Percentiles rank a stretch among this genome's conserved stretches.
Evolutionary conservation across 352 stramenopile genomes (phyloP).

Genomic region (Globisporangium middletonii): DNA sequence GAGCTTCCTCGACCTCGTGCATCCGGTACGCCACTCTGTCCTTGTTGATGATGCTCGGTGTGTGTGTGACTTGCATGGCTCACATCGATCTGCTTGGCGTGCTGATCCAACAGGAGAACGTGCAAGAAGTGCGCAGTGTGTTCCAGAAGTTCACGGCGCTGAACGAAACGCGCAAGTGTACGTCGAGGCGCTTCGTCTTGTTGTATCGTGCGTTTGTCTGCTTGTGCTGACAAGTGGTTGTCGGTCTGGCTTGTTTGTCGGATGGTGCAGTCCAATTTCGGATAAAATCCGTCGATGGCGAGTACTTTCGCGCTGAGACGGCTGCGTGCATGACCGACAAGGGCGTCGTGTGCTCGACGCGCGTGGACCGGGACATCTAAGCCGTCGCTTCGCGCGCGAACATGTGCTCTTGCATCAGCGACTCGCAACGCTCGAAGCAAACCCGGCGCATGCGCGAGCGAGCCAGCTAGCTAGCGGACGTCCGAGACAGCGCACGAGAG

Average conservation of each 20-base stretch:
- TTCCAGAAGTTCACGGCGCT: slow-evolving; percentile 63
- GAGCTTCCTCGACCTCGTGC: slow-evolving; percentile 81
- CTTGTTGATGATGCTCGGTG: slow-evolving; percentile 1
- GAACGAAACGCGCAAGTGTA: slow-evolving; percentile 68
- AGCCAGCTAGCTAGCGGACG: neutral
- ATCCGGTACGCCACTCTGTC: slow-evolving; percentile 42
- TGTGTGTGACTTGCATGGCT: slow-evolving; percentile 4
- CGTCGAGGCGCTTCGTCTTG: slow-evolving; percentile 6
- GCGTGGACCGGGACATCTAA: slow-evolving; percentile 62
- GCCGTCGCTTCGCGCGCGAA: neutral
- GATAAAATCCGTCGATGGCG: slow-evolving; percentile 77
- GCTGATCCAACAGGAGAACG: slow-evolving; percentile 28
- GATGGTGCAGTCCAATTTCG: slow-evolving; percentile 58
- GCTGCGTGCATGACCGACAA: slow-evolving; percentile 65
- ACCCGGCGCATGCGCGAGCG: neutral
- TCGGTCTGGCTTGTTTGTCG: slow-evolving; percentile 5
- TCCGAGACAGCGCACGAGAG: neutral
- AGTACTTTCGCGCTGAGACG: slow-evolving; percentile 71
- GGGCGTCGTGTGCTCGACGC: slow-evolving; percentile 73
- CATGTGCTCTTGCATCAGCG: neutral
- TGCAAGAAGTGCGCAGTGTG: slow-evolving; percentile 51
- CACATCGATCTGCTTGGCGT: neutral
- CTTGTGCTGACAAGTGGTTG: slow-evolving; percentile 1
- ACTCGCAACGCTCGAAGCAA: neutral
- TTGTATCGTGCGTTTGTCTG: neutral